These are phyloP conservation scores for Hypoxylon cercidicola DNA, from an alignment of 495 filamentous ascomycete genomes.

Conservation along the genomic window DNA sequence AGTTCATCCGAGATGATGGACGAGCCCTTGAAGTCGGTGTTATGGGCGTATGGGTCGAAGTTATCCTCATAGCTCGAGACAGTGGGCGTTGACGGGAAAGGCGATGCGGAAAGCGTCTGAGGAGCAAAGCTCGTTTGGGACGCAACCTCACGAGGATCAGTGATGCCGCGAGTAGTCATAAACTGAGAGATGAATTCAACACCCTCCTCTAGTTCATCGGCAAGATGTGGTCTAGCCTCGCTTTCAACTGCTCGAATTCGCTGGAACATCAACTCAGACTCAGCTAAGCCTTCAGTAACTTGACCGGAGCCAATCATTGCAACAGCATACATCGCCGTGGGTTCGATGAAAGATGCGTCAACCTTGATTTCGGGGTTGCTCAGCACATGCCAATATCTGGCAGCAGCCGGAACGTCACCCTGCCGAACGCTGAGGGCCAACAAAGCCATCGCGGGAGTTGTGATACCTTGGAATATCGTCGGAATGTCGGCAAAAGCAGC, in stretches of 20 bases:
- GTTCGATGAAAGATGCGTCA: slow-evolving; percentile 78
- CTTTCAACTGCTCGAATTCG: slow-evolving; percentile 71
- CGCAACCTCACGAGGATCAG: slow-evolving; percentile 56
- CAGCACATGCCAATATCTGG: slow-evolving; percentile 79
- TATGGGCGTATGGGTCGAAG: slow-evolving; percentile 88
- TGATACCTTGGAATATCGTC: slow-evolving; percentile 59
- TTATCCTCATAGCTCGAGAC: slow-evolving; percentile 72
- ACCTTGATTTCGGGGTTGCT: slow-evolving; percentile 65
- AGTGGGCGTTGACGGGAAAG: slow-evolving; percentile 50
- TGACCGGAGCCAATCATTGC: slow-evolving; percentile 83
- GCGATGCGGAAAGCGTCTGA: slow-evolving; percentile 48
- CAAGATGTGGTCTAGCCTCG: slow-evolving; percentile 60
- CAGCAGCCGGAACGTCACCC: slow-evolving; percentile 78
- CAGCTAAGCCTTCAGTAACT: slow-evolving; percentile 76
- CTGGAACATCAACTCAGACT: slow-evolving; percentile 83
- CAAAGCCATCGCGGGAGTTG: slow-evolving; percentile 79
- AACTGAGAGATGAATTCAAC: slow-evolving; percentile 81
- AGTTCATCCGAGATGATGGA: slow-evolving; percentile 87
- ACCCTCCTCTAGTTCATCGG: slow-evolving; percentile 88
- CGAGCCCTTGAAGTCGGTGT: slow-evolving; percentile 91
- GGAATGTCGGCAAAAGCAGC: slow-evolving; percentile 71
- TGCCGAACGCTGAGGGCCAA: slow-evolving; percentile 84
- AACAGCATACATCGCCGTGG: slow-evolving; percentile 85
- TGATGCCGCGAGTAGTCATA: slow-evolving; percentile 68
- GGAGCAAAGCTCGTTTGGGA: slow-evolving; percentile 45